Base-by-base conservation (phyloP, 306 rosid genomes). In the Castanea sativa region DNA sequence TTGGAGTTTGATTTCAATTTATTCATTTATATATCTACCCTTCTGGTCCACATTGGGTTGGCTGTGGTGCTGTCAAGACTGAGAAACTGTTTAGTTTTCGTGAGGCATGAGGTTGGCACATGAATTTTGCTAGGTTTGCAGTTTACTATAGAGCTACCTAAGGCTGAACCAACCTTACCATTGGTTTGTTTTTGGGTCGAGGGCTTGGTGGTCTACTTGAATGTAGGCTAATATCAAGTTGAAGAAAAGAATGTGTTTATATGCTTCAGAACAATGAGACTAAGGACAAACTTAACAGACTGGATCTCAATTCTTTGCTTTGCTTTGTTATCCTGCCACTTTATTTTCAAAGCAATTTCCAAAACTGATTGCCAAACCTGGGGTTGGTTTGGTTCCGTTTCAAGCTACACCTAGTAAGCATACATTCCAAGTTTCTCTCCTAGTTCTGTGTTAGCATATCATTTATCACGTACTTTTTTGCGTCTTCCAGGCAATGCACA, bases 401-500 rank as follows among this genome's bases (percentile, higher is more conserved):
- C 63, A 52, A 67, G 64, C 51, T 81, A 18, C 69, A 76, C 43
- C 51, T 77, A 10, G 4, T 79, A 58, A 52, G 43, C 21, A 25
- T 32, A n/a, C 7, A 9, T 19, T 19, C 7, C 8, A 67, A 67
- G 25, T 67, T n/a, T 33, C 25, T 33, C 9, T 2, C 43, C 51
- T 32, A 30, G 25, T 68, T 19, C 8, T 4, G 20, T 68, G 13
- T 68, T 68, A 19, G 11, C 27, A 6, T 60, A 14, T 59, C 41
- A 61, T 30, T 71, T 9, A 20, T 70, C 65, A 58, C 59, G 32
- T 68, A 49, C 56, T 77, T 78, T 78, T 84, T 83, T 74, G 32
- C 41, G 52, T 82, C 69, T 82, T 78, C 79, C 94, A 95, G 99
- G 98, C 82, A 73, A 79, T 92, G 76, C 99, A 95, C 81, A 86